A percentile compares a stretch with the other conserved stretches of the same genome.
Conservation (phyloP, 805 yeast genomes). For the Schwanniomyces vanrijiae region DNA sequence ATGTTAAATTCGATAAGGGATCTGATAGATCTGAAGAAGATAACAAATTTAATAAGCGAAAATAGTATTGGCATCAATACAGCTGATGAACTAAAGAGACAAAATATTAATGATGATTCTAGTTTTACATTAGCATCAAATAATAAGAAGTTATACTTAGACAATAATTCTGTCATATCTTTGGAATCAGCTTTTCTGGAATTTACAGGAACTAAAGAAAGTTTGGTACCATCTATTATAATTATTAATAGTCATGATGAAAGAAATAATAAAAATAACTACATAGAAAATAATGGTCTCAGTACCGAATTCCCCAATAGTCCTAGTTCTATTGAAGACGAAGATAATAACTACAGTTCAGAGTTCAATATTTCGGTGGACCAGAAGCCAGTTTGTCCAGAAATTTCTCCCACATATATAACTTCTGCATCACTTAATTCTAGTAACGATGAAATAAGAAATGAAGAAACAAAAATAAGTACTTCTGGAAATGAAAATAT, state of each 20-base stretch:
- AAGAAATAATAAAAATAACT: neutral
- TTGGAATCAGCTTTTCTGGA: slow-evolving; percentile 25
- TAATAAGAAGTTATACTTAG: neutral
- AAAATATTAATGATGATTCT: neutral
- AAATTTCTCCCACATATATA: neutral
- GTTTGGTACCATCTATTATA: neutral
- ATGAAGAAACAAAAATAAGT: neutral
- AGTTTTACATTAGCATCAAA: neutral
- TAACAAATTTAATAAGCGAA: slow-evolving; percentile 8
- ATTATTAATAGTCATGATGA: neutral
- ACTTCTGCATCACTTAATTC: neutral
- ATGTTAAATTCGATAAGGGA: slow-evolving; percentile 34
- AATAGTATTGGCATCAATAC: slow-evolving; percentile 2
- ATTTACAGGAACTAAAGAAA: neutral
- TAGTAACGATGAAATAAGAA: neutral
- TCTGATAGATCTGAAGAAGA: slow-evolving; percentile 34
- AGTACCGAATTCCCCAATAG: neutral
- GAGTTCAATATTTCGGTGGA: neutral
- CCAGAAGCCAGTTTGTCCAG: neutral
- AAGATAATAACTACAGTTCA: neutral
- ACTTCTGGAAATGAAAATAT: neutral
- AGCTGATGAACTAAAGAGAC: slow-evolving; percentile 1
- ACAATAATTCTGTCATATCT: slow-evolving; percentile 25
- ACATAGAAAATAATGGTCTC: neutral
- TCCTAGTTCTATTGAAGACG: neutral